phyloP scores from a whole-genome alignment of 1,284 basidiomycete genomes.

The Trichosporon faecale region DNA sequence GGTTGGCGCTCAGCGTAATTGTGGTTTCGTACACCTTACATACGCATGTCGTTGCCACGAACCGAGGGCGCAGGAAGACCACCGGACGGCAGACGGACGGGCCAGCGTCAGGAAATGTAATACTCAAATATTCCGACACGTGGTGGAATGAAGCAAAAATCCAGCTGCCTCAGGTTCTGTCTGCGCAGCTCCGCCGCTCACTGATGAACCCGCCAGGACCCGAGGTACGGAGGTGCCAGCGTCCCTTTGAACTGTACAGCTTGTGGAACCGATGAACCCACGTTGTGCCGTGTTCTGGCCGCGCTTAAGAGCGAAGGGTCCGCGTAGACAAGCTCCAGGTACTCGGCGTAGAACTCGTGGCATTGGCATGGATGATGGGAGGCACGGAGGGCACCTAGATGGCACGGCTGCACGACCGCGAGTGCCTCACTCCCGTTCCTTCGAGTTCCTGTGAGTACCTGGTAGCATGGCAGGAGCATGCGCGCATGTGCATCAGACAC shows the following conservation, averaged over 20 bases:
- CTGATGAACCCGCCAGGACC: neutral
- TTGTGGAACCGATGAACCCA: neutral
- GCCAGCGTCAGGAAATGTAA: neutral
- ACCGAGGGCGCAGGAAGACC: neutral
- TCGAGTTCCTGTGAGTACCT: conserved; percentile 7
- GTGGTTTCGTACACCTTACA: neutral
- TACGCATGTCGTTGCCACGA: neutral
- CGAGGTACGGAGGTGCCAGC: neutral
- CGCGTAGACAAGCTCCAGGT: neutral
- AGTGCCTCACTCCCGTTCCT: neutral
- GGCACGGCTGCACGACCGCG: neutral
- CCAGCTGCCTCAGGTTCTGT: neutral
- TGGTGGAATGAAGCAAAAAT: neutral
- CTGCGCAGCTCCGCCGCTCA: too few relatives aligned
- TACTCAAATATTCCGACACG: neutral
- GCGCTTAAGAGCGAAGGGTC: neutral
- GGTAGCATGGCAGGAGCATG: neutral
- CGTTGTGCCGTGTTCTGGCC: neutral
- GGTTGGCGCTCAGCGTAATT: neutral
- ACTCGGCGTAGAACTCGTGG: neutral
- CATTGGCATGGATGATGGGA: neutral
- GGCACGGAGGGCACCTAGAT: too few relatives aligned
- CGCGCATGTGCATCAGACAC: neutral
- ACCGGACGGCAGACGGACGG: too few relatives aligned
- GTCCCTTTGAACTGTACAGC: neutral